Evolutionary conservation across 148 eudicot genomes (phyloP), one percentile per base, ranked within the genome.

Genomic region (Polygonum maritimum): DNA sequence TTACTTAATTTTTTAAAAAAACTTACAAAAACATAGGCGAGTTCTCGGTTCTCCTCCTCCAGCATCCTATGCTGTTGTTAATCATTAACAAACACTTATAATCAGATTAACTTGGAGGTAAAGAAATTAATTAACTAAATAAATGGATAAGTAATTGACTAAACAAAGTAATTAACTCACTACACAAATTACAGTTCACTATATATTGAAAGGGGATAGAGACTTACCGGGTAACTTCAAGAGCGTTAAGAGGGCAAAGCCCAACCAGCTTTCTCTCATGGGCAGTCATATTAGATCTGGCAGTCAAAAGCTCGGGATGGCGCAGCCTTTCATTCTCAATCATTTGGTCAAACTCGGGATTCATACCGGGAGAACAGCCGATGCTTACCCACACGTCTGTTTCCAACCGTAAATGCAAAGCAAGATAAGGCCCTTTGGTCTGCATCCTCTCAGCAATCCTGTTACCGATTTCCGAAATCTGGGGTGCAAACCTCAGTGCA

Each of bases 311-410:
- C 83, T 89, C 86, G 11, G 98, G 98, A 58, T 88, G 86, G 12
- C 76, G 80, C 73, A 80, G 84, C 74, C 98, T 86, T 80, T 95
- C 97, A 2, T 81, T 83, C 65, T 77, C 76, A 39, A 95, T 87
- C 65, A 92, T 84, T 39, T 90, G 89, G 60, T 95, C 98, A 48
- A 82, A 89, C 47, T 92, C 87, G 8, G 71, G 79, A 73, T 77
- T 92, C 79, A 92, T 80, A 13, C 99, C 99, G 0, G 99, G 97
- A 78, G 89, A 88, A 72, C 99, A 95, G 22, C 99, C 99, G 5
- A 97, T 95, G 72, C 99, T 95, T 54, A 91, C 87, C 99, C 99
- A 92, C 7, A 95, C 98, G 82, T 95, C 99, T 76, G 86, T 89
- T 82, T 95, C 99, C 91, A 95, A 79, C 51, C 99, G 86, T 35